Evolutionary conservation across 805 yeast genomes (phyloP).

Genomic region (fission yeast (Schizosaccharomyces pombe)): DNA sequence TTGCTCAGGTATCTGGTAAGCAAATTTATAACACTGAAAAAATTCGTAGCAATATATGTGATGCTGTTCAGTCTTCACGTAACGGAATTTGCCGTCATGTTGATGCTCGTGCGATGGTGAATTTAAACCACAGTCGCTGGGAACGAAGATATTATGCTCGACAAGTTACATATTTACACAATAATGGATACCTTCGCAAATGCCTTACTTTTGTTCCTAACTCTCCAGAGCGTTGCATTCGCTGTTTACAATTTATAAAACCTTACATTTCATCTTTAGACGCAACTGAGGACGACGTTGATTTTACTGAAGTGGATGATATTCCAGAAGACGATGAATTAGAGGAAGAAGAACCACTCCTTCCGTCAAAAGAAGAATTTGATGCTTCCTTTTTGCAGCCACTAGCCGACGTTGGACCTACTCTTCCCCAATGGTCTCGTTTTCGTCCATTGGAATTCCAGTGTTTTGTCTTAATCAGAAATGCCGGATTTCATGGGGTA

Average conservation of each 20-base stretch:
- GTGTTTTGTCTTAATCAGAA: neutral
- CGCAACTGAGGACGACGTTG: neutral
- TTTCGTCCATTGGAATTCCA: neutral
- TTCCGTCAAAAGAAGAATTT: neutral
- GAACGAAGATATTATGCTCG: slow-evolving; percentile 1
- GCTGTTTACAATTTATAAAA: neutral
- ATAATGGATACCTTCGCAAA: neutral
- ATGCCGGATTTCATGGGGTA: neutral
- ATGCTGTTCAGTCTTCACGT: neutral
- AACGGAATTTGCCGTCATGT: slow-evolving; percentile 1
- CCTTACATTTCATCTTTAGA: neutral
- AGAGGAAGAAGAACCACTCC: neutral
- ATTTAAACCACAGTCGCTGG: neutral
- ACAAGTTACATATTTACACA: neutral
- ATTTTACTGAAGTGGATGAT: neutral
- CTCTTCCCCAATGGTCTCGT: neutral
- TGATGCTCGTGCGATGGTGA: neutral
- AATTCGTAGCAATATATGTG: neutral
- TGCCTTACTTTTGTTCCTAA: neutral
- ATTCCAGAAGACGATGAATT: neutral
- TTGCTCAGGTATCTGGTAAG: neutral
- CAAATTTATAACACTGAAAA: neutral
- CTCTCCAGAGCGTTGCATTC: neutral
- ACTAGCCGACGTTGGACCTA: neutral
- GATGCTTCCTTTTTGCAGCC: neutral